Percentiles rank a stretch among this genome's conserved stretches.
phyloP scores from a whole-genome alignment of 805 yeast species.

The Starmera caribaea region DNA sequence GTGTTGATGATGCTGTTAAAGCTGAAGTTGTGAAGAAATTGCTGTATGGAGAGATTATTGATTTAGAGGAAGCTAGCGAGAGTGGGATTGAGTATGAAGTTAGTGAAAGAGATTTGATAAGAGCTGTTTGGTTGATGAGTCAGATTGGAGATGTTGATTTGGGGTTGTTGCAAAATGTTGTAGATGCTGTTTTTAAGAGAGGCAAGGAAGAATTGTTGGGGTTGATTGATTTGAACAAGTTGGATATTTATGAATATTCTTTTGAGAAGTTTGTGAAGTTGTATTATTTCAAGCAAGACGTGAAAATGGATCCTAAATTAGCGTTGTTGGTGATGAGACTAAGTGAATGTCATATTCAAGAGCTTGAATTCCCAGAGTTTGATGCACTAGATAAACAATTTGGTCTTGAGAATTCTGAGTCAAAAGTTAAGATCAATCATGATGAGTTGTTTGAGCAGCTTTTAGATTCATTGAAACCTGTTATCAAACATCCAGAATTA shows the following conservation, averaged over 20 bases:
- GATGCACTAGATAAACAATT: neutral
- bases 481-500: slow-evolving; percentile 5
- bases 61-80: slow-evolving; percentile 16
- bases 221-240: slow-evolving; percentile 5
- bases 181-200: slow-evolving; percentile 4
- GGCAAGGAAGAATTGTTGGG: slow-evolving; percentile 4
- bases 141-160: slow-evolving; percentile 10
- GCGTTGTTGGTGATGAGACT: neutral
- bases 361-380: neutral
- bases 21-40: slow-evolving; percentile 24
- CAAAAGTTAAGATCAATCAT: neutral
- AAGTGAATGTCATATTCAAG: neutral
- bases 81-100: slow-evolving; percentile 14
- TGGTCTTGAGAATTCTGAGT: neutral
- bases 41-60: slow-evolving; percentile 28
- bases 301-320: too few species aligned
- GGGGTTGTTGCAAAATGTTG: slow-evolving; percentile 7
- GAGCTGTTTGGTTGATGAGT: slow-evolving; percentile 15
- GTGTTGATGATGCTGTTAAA: neutral
- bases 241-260: neutral
- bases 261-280: slow-evolving; percentile 1
- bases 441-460: too few species aligned
- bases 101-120: slow-evolving; percentile 12
- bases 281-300: slow-evolving; percentile 2
- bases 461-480: neutral